Conservation (phyloP, 2,329 filamentous ascomycete species). For the Colletotrichum costaricense region DNA sequence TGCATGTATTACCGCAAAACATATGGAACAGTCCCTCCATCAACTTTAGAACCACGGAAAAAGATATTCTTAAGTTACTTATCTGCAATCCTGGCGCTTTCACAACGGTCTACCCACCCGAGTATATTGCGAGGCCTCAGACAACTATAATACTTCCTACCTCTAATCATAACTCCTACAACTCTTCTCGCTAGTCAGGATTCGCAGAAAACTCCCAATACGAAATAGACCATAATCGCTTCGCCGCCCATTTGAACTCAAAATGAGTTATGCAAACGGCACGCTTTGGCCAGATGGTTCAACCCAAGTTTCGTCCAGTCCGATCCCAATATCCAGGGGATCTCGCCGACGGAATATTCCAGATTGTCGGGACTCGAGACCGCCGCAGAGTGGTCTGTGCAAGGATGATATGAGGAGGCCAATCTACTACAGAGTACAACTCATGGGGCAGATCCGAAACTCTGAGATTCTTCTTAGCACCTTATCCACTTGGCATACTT, state of each 20-base stretch:
- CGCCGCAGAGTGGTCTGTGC: not conserved
- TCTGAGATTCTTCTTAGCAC: not conserved
- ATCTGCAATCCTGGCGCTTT: not conserved
- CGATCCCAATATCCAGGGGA: not conserved
- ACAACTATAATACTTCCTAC: not conserved
- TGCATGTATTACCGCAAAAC: not conserved
- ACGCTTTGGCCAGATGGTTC: not conserved
- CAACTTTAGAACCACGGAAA: not conserved
- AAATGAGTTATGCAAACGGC: not conserved
- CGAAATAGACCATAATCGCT: not conserved
- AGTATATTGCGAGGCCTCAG: not conserved
- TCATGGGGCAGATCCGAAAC: not conserved
- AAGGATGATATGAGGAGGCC: not conserved
- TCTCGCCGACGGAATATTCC: not conserved
- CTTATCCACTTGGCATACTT: not conserved
- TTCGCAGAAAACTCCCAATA: not conserved
- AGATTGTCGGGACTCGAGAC: not conserved
- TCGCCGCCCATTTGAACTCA: not conserved
- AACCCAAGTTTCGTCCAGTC: not conserved
- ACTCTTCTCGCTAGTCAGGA: not conserved
- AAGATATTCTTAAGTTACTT: not conserved
- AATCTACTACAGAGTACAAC: not conserved
- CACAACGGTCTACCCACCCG: not conserved
- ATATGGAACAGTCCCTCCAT: not conserved
- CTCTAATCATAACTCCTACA: not conserved